A percentile compares a stretch with the other conserved stretches of the same genome.
These are phyloP conservation scores for Yarrowia sp. DNA, from an alignment of 805 yeast genomes.

Conservation along the genomic window DNA sequence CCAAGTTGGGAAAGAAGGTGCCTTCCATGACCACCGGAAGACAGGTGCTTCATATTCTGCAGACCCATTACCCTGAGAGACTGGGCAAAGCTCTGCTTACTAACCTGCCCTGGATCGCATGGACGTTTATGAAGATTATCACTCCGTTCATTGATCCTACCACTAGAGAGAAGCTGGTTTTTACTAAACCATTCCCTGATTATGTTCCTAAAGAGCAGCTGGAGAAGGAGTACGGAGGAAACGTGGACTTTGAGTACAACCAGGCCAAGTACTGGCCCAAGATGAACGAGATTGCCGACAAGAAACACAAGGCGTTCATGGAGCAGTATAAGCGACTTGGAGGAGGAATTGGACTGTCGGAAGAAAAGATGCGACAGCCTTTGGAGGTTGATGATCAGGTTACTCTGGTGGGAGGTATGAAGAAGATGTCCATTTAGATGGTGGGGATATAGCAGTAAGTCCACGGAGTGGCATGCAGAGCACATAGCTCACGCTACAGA, in stretches of 20 bases:
- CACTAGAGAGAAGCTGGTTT: slow-evolving; percentile 90
- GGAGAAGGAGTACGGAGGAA: slow-evolving; percentile 82
- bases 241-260: slow-evolving; percentile 75
- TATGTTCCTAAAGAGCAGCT: slow-evolving; percentile 81
- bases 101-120: slow-evolving; percentile 90
- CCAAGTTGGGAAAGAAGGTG: slow-evolving; percentile 58
- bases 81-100: slow-evolving; percentile 88
- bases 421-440: not conserved
- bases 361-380: slow-evolving; percentile 61
- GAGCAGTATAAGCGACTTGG: slow-evolving; percentile 73
- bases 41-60: slow-evolving; percentile 88
- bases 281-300: slow-evolving; percentile 57
- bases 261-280: slow-evolving; percentile 80
- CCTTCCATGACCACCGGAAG: slow-evolving; percentile 90
- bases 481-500: not conserved
- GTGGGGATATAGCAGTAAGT: not conserved
- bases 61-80: slow-evolving; percentile 96
- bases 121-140: slow-evolving; percentile 87
- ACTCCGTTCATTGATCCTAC: slow-evolving; percentile 96
- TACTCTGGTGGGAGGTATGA: slow-evolving; percentile 11
- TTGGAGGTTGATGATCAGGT: not conserved
- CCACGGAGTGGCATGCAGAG: no score
- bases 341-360: slow-evolving; percentile 72
- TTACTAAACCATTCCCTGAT: slow-evolving; percentile 80
- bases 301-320: slow-evolving; percentile 61